Evolutionary conservation across 441 rosid species (phyloP).

Genomic region (Daphne laureola): DNA sequence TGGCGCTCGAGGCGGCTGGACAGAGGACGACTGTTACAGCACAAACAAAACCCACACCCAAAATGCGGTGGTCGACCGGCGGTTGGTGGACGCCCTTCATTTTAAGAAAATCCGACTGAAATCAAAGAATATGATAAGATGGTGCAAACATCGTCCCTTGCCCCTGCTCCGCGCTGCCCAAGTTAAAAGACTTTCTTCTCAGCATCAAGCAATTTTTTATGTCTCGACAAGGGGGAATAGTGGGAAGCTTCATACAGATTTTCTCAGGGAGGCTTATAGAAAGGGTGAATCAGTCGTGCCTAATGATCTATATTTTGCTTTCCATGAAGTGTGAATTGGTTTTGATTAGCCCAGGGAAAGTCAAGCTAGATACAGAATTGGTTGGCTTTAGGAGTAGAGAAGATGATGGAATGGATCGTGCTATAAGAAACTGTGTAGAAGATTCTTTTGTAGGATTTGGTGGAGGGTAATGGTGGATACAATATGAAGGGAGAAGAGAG

Average conservation of each 20-base stretch:
- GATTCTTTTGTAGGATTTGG: conserved; percentile 15
- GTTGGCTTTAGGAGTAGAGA: conserved; percentile 40
- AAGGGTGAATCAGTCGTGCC: conserved; percentile 75
- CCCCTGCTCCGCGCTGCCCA: too few species aligned
- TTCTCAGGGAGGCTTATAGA: conserved; percentile 71
- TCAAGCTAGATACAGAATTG: conserved; percentile 51
- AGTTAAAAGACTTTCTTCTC: conserved; percentile 79
- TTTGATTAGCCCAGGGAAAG: conserved; percentile 65
- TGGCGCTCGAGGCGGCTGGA: too few species aligned
- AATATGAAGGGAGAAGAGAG: conserved; percentile 16
- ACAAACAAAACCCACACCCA: too few species aligned
- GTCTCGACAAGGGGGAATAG: conserved; percentile 87
- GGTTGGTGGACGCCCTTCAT: too few species aligned
- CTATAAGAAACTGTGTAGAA: conserved; percentile 19
- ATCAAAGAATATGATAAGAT: too few species aligned
- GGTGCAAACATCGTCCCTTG: too few species aligned
- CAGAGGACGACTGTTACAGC: too few species aligned
- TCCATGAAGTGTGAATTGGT: too few species aligned
- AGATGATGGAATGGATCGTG: conserved; percentile 29
- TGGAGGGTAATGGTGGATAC: conserved; percentile 9
- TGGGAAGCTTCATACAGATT: conserved; percentile 87
- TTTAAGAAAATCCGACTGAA: too few species aligned
- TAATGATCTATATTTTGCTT: too few species aligned
- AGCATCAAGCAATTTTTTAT: conserved; percentile 87
- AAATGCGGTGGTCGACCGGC: too few species aligned